These are phyloP conservation scores for Ascobolus immersus DNA, from an alignment of 495 filamentous ascomycete species.

Conservation along the genomic window DNA sequence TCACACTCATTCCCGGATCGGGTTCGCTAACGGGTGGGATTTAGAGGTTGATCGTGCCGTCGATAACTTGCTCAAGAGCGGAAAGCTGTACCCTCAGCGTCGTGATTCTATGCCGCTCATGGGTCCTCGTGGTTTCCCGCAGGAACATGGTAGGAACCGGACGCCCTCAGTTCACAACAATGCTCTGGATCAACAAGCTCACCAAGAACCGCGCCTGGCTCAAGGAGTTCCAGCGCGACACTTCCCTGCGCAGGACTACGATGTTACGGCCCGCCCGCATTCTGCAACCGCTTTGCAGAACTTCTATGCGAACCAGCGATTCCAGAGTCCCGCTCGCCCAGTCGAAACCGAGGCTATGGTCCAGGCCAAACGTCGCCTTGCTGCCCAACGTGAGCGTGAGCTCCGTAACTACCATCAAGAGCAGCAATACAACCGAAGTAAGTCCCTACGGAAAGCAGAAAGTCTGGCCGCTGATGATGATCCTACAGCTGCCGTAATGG, in stretches of 20 bases:
- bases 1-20: slow-evolving; percentile 6
- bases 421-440: slow-evolving; percentile 99
- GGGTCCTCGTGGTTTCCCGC: slow-evolving; percentile 33
- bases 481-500: slow-evolving; percentile 39
- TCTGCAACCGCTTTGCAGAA: slow-evolving; percentile 63
- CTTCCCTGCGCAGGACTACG: slow-evolving; percentile 70
- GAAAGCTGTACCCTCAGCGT: slow-evolving; percentile 66
- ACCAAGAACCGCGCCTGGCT: slow-evolving; percentile 12
- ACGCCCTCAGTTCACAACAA: too few relatives aligned
- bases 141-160: slow-evolving; percentile 25
- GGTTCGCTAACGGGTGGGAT: background rate
- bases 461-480: slow-evolving; percentile 18
- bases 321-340: slow-evolving; percentile 66
- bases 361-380: slow-evolving; percentile 96
- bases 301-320: slow-evolving; percentile 83
- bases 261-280: slow-evolving; percentile 36
- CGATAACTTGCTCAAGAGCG: slow-evolving; percentile 87
- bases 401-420: slow-evolving; percentile 99
- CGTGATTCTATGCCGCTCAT: slow-evolving; percentile 66
- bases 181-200: background rate
- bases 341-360: slow-evolving; percentile 96
- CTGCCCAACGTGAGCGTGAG: slow-evolving; percentile 94
- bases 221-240: slow-evolving; percentile 27
- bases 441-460: slow-evolving; percentile 13
- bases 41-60: slow-evolving; percentile 85